Evolutionary conservation across 2,329 filamentous ascomycete genomes (phyloP).

Genomic region (Leptographium radiaticola): DNA sequence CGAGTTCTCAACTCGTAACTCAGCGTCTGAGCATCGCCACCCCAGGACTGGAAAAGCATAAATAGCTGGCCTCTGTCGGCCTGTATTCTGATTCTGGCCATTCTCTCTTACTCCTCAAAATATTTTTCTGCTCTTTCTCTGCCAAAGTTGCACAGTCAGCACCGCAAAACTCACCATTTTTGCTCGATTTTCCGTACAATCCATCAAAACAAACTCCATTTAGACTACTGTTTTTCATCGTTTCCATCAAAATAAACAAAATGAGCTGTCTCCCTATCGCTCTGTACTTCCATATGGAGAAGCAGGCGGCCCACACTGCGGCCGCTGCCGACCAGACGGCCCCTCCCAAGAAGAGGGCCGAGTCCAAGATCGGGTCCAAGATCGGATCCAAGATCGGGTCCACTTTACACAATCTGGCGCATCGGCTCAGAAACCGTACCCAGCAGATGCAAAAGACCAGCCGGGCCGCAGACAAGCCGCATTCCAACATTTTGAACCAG

Average conservation of each 20-base stretch:
- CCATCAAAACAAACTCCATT: no score
- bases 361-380: no score
- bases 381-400: no score
- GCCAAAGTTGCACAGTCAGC: neutral
- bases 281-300: no score
- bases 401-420: no score
- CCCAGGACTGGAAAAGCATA: neutral
- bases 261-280: no score
- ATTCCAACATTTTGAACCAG: neutral
- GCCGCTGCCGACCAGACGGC: no score
- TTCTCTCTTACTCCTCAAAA: neutral
- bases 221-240: no score
- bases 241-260: no score
- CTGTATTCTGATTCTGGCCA: neutral
- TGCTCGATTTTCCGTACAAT: neutral
- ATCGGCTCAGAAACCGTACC: no score
- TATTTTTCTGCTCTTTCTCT: neutral
- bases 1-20: neutral
- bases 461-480: neutral
- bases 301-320: no score
- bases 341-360: no score
- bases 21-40: neutral
- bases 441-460: neutral
- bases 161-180: neutral
- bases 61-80: neutral